Evolutionary conservation across 83 land plant genomes (phyloP).

Genomic region (Isoetes engelmannii): DNA sequence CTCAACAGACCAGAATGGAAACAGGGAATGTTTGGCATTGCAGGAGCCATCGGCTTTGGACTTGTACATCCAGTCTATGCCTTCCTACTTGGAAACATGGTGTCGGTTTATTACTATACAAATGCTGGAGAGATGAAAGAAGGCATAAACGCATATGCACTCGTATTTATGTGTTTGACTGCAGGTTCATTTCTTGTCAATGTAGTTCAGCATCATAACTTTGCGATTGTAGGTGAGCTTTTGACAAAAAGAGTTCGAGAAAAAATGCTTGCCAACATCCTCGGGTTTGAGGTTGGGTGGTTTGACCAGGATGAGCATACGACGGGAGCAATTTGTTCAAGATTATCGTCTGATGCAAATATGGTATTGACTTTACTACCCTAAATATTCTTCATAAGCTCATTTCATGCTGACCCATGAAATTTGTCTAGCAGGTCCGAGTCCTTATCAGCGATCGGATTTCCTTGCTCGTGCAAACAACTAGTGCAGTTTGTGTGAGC

Average conservation of each 20-base stretch:
- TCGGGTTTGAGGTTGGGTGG: constrained; percentile 34
- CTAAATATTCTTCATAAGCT: background rate
- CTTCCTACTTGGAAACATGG: constrained; percentile 60
- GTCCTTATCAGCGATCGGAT: constrained; percentile 26
- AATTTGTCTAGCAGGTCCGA: constrained; percentile 19
- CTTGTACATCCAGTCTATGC: constrained; percentile 63
- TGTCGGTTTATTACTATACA: constrained; percentile 44
- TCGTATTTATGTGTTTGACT: constrained; percentile 43
- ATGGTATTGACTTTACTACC: constrained; percentile 15
- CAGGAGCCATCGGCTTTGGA: constrained; percentile 56
- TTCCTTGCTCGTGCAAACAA: constrained; percentile 22
- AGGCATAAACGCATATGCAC: constrained; percentile 33
- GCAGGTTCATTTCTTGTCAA: constrained; percentile 41
- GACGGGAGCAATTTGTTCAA: constrained; percentile 26
- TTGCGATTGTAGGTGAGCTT: constrained; percentile 31
- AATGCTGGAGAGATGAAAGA: constrained; percentile 45
- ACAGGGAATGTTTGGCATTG: constrained; percentile 46
- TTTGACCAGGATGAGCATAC: constrained; percentile 29
- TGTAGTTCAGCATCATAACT: constrained; percentile 29
- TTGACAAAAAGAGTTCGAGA: constrained; percentile 28
- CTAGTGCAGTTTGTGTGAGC: constrained; percentile 14
- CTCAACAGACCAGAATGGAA: constrained; percentile 64
- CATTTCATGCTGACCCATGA: background rate
- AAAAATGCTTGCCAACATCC: constrained; percentile 24
- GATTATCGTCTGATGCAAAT: constrained; percentile 32